phyloP scores from a whole-genome alignment of 1,284 basidiomycete species.

The Peniophora sp. region DNA sequence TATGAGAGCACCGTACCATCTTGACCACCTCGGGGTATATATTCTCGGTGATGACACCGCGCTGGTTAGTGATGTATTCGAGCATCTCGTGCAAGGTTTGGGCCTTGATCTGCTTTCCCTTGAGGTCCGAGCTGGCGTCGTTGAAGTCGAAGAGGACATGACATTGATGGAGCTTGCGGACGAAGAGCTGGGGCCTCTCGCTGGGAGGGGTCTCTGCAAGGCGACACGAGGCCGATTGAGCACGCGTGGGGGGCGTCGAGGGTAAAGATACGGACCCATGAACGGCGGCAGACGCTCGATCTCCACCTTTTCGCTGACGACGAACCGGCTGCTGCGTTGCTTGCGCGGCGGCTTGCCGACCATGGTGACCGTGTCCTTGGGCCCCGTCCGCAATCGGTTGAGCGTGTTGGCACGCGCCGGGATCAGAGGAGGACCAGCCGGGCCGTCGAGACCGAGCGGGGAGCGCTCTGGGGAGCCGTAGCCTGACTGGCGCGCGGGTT shows the following conservation, averaged over 20 bases:
- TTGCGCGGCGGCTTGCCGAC: conserved; percentile 93
- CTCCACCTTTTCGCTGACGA: conserved; percentile 94
- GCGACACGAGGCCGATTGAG: conserved; percentile 2
- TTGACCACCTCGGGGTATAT: conserved; percentile 99
- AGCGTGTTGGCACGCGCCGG: conserved; percentile 41
- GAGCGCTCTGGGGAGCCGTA: conserved; percentile 43
- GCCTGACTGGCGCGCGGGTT: conserved; percentile 33
- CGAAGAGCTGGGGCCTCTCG: conserved; percentile 88
- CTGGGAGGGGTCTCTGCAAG: conserved; percentile 77
- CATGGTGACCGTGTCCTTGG: conserved; percentile 93
- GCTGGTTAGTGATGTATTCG: conserved; percentile 97
- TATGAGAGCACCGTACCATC: conserved; percentile 64
- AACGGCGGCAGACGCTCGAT: conserved; percentile 95
- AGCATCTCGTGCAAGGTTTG: conserved; percentile 98
- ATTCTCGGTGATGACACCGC: conserved; percentile 93
- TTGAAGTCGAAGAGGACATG: conserved; percentile 99
- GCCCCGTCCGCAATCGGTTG: conserved; percentile 63
- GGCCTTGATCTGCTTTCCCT: conserved; percentile 98
- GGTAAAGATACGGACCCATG: conserved; percentile 54
- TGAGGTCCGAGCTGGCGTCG: conserved; percentile 91
- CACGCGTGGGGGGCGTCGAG: conserved; percentile 1
- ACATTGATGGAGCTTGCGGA: conserved; percentile 95
- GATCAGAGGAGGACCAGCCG: conserved; percentile 45
- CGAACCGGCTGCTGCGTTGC: conserved; percentile 92
- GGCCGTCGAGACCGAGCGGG: conserved; percentile 40